phyloP scores from a whole-genome alignment of 2,329 filamentous ascomycete species.

The Paraphaeosphaeria sporulosa region DNA sequence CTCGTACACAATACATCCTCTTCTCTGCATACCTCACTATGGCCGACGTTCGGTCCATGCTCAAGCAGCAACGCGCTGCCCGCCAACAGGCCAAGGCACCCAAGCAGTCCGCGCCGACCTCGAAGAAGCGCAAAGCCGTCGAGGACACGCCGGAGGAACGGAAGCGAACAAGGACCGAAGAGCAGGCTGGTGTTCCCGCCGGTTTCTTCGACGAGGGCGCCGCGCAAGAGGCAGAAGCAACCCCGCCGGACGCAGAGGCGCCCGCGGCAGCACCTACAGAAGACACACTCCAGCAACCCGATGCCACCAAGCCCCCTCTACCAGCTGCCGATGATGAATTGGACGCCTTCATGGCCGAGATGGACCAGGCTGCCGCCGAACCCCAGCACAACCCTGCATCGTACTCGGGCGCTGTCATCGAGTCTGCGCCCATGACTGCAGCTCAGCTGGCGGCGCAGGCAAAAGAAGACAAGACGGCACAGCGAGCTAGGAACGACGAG shows the following conservation, averaged over 20 bases:
- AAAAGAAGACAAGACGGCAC: slow-evolving; percentile 53
- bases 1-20: not conserved
- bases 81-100: slow-evolving; percentile 43
- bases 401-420: slow-evolving; percentile 51
- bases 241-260: not conserved
- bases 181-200: slow-evolving; percentile 40
- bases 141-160: slow-evolving; percentile 39
- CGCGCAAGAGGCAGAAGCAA: slow-evolving; percentile 12
- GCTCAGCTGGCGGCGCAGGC: slow-evolving; percentile 57
- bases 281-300: slow-evolving; percentile 9
- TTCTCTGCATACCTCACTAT: slow-evolving; percentile 23
- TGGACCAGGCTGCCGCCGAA: slow-evolving; percentile 80
- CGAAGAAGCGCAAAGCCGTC: slow-evolving; percentile 47
- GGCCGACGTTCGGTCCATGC: slow-evolving; percentile 49
- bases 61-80: slow-evolving; percentile 49
- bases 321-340: slow-evolving; percentile 51
- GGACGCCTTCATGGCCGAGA: slow-evolving; percentile 61
- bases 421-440: slow-evolving; percentile 56
- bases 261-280: not conserved
- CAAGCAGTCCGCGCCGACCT: slow-evolving; percentile 38
- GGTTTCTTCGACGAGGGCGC: slow-evolving; percentile 46
- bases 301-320: slow-evolving; percentile 16
- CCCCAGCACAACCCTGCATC: slow-evolving; percentile 67
- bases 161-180: slow-evolving; percentile 45
- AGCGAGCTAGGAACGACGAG: slow-evolving; percentile 51